Percentiles rank a stretch among this genome's conserved stretches.
phyloP scores from a whole-genome alignment of 2,329 filamentous ascomycete species.

The Coleophoma eucalyptorum region DNA sequence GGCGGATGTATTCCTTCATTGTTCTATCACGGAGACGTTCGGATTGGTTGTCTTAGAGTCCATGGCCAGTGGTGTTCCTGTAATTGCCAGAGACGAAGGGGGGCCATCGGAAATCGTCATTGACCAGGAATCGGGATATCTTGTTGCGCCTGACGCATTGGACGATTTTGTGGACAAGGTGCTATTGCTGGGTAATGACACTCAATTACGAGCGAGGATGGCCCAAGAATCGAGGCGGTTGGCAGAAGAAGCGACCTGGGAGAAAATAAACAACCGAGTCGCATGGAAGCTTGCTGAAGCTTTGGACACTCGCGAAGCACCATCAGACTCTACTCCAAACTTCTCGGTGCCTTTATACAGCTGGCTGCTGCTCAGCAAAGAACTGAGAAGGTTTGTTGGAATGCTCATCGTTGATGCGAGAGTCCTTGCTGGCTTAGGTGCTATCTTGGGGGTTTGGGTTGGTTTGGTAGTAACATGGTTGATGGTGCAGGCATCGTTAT shows the following conservation, averaged over 20 bases:
- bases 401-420: slow-evolving; percentile 14
- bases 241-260: slow-evolving; percentile 64
- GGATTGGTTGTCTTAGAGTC: slow-evolving; percentile 67
- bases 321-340: background rate
- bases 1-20: slow-evolving; percentile 68
- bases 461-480: slow-evolving; percentile 23
- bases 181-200: slow-evolving; percentile 43
- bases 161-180: slow-evolving; percentile 53
- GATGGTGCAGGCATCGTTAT: slow-evolving; percentile 14
- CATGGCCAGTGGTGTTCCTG: slow-evolving; percentile 67
- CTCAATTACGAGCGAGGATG: slow-evolving; percentile 40
- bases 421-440: slow-evolving; percentile 16
- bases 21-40: slow-evolving; percentile 67
- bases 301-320: slow-evolving; percentile 6
- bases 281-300: slow-evolving; percentile 57
- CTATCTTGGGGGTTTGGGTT: slow-evolving; percentile 22
- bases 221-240: slow-evolving; percentile 44
- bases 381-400: slow-evolving; percentile 11
- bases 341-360: slow-evolving; percentile 17
- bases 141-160: slow-evolving; percentile 56
- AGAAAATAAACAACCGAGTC: slow-evolving; percentile 67
- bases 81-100: slow-evolving; percentile 65
- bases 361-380: slow-evolving; percentile 16
- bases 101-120: slow-evolving; percentile 65
- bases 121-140: slow-evolving; percentile 55